Evolutionary conservation across 1,284 basidiomycete genomes (phyloP), one percentile per base, ranked within the genome.

Genomic region (Marasmius fiardii): DNA sequence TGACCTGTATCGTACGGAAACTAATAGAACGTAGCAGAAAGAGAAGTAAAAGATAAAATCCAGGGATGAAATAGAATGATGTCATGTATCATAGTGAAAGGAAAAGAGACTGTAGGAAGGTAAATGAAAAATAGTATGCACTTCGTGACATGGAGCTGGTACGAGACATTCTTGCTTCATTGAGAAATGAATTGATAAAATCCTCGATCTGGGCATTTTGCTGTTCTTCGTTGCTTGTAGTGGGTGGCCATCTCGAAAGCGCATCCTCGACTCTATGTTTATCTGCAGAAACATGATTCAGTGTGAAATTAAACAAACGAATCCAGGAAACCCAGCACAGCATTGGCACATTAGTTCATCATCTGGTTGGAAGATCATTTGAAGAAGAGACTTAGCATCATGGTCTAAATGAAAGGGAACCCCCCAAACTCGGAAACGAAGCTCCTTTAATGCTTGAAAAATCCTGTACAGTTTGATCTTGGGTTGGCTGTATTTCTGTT

Each of bases 381-480:
- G 61, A n/a, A 60, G 61, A 0, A 76, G 59, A 34, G 63, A 71
- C 21, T 64, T 66, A 1, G 71, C 68, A 51, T 75, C 71, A 14
- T 67, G 62, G n/a, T 74, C 69, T 0, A 75, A 50, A 1, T 58
- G 28, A 56, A 75, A 70, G 41, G 65, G 62, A 0, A 69, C 53
- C 10, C 70, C 70, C 63, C 66, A 70, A 4, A 74, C 49, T 0
- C 63, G 51, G 56, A 70, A 63, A 0, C 65, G 58, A 0, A 68
- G 52, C 7, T 66, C 66, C 34, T 71, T 71, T 26, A 74, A 34
- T 0, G 71, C 69, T 0, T 65, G 37, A 49, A 68, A 73, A 0
- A 74, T 57, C 0, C 72, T 71, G 52, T 69, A 74, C 0, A 76
- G 57, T 54, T 76, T 72, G 0, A 68, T 57, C 58, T 75, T 74